phyloP scores from a whole-genome alignment of 176 grass and related monocot genomes.

The Guadua angustifolia region DNA sequence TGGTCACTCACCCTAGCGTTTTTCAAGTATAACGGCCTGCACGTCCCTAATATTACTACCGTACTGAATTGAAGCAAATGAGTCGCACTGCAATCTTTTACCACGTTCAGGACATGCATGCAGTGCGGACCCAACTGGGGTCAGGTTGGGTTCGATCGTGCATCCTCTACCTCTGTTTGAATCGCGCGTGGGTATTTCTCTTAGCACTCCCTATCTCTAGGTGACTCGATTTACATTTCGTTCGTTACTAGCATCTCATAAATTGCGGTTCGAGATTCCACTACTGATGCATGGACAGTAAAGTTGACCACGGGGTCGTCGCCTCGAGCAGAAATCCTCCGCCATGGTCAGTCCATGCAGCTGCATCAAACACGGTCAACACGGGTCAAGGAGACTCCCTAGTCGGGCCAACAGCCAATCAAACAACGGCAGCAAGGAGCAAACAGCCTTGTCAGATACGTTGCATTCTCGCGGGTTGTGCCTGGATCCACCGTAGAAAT shows the following conservation, averaged over 20 bases:
- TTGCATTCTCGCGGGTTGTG: background rate
- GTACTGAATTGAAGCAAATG: background rate
- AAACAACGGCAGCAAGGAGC: background rate
- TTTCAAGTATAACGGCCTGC: too few species aligned
- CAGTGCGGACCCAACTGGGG: too few species aligned
- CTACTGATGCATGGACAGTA: background rate
- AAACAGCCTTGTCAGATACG: background rate
- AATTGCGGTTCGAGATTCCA: too few species aligned
- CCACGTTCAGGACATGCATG: too few species aligned
- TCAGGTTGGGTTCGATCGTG: too few species aligned
- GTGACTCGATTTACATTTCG: too few species aligned
- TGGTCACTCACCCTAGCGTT: too few species aligned
- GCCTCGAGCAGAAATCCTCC: background rate
- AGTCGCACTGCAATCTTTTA: background rate
- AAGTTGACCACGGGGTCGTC: background rate
- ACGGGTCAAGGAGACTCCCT: constrained; percentile 42
- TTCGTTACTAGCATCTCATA: too few species aligned
- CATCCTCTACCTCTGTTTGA: too few species aligned
- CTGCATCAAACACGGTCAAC: constrained; percentile 4
- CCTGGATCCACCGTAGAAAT: background rate
- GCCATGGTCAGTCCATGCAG: background rate
- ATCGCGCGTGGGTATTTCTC: too few species aligned
- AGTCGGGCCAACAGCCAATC: background rate
- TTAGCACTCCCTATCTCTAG: too few species aligned
- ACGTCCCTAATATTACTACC: background rate